Percentiles rank a stretch among this genome's conserved stretches.
Conservation (phyloP, 164 flowering plant species). For the Berberis thunbergii region DNA sequence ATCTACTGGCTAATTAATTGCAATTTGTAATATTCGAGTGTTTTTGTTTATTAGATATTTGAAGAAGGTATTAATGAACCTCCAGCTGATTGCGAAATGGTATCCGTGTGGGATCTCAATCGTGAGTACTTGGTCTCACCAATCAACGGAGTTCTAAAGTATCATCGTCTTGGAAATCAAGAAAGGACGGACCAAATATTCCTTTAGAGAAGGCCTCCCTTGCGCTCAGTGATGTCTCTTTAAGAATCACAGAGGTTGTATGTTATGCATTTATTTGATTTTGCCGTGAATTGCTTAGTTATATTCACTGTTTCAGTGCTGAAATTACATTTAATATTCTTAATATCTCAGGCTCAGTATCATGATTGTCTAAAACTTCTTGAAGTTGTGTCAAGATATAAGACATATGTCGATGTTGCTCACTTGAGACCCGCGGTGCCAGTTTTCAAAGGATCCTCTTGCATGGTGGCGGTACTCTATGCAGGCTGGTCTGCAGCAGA, state of each 20-base stretch:
- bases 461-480: conserved; percentile 95
- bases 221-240: conserved; percentile 64
- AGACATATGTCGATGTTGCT: conserved; percentile 68
- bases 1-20: not conserved
- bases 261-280: conserved; percentile 3
- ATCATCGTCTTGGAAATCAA: conserved; percentile 94
- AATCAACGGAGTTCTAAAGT: conserved; percentile 80
- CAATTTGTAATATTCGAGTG: too few species aligned
- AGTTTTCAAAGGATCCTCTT: conserved; percentile 36
- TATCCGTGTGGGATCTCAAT: conserved; percentile 57
- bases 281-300: not conserved
- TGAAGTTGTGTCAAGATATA: conserved; percentile 78
- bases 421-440: conserved; percentile 80
- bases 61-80: conserved; percentile 91
- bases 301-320: not conserved
- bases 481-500: conserved; percentile 78
- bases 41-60: conserved; percentile 49
- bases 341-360: conserved; percentile 67
- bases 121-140: conserved; percentile 83
- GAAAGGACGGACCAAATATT: conserved; percentile 72
- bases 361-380: conserved; percentile 89
- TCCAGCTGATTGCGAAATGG: conserved; percentile 16
- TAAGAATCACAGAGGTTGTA: conserved; percentile 80
- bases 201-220: conserved; percentile 93
- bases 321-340: conserved; percentile 1